A percentile compares a stretch with the other conserved stretches of the same genome.
Conservation (phyloP, 352 stramenopile genomes). For the Thalassiosira gravida region DNA sequence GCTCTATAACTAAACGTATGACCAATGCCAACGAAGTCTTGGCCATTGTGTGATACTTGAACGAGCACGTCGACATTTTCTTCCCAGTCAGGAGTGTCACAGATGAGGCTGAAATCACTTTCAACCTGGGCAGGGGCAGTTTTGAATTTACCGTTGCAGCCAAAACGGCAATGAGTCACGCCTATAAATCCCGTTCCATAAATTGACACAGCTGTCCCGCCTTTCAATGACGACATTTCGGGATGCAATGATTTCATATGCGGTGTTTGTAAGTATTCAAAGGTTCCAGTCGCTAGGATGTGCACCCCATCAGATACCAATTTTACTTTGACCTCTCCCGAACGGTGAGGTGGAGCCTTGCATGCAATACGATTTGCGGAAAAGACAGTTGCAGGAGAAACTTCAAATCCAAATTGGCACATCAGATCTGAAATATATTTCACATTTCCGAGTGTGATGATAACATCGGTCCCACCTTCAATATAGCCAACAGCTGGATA, state of each 20-base stretch:
- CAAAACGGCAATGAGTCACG: constrained; percentile 58
- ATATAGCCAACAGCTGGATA: constrained; percentile 52
- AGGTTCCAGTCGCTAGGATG: constrained; percentile 30
- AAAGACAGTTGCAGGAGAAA: constrained; percentile 32
- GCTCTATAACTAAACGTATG: constrained; percentile 44
- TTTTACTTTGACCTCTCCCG: constrained; percentile 33
- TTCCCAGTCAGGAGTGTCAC: constrained; percentile 31
- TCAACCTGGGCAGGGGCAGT: constrained; percentile 25
- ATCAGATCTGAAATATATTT: constrained; percentile 44
- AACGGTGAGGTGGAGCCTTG: constrained; percentile 36
- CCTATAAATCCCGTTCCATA: constrained; percentile 37
- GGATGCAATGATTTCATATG: constrained; percentile 43
- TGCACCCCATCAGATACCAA: constrained; percentile 42
- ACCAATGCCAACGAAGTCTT: constrained; percentile 42
- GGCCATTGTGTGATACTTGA: constrained; percentile 62
- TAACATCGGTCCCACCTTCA: constrained; percentile 53
- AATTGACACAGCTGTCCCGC: constrained; percentile 41
- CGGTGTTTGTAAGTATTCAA: constrained; percentile 53
- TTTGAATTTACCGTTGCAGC: constrained; percentile 18
- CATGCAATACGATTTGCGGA: constrained; percentile 51
- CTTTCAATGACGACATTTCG: constrained; percentile 27
- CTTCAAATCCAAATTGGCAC: constrained; percentile 55
- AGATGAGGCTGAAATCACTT: constrained; percentile 36
- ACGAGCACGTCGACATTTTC: constrained; percentile 25
- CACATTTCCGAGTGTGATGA: constrained; percentile 57